Evolutionary conservation across 1,284 basidiomycete species (phyloP), one percentile per base, ranked within the genome.

Genomic region (Malassezia yamatoensis): DNA sequence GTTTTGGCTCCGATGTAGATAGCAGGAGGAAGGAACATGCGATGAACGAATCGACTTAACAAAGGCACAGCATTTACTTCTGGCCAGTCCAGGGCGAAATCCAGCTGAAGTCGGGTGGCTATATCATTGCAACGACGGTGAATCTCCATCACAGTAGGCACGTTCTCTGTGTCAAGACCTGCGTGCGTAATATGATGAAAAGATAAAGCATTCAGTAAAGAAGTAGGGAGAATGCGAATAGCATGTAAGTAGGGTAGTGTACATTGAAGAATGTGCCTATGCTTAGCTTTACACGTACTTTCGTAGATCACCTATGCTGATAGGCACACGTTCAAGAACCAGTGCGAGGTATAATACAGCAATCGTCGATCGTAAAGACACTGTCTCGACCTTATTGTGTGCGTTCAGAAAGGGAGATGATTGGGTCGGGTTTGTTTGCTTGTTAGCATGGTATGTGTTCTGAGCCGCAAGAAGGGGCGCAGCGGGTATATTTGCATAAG

Each of bases 241-340:
- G 83, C 81, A 65, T 90, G 85, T 44, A 96, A 79, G 76, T 89
- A 94, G 0, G 90, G 89, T 37, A 96, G 78, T 33, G 55, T 44
- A 15, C 55, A 35, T 15, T 38, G 15, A n/a, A 36, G 32, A 12
- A 58, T 49, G 36, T 49, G 55, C n/a, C 54, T 57, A 21, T 5
- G 52, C 42, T 24, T 48, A 40, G 12, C 1, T 12, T 16, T 12
- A 8, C 5, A 51, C 54, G 24, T 41, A 56, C 54, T 11, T 39
- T 13, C 54, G 55, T 8, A 58, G 15, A 13, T 58, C 50, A 1
- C 55, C 55, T 7, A 58, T 13, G 11, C 50, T 44, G 38, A 52
- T 38, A 18, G 55, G 55, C 11, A 52, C 34, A 3, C 55, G 55
- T 10, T 51, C 41, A 11, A 42, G 21, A 13, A 58, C 55, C 15